Evolutionary conservation across 2,329 filamentous ascomycete species (phyloP).

Genomic region (Monilinia laxa): DNA sequence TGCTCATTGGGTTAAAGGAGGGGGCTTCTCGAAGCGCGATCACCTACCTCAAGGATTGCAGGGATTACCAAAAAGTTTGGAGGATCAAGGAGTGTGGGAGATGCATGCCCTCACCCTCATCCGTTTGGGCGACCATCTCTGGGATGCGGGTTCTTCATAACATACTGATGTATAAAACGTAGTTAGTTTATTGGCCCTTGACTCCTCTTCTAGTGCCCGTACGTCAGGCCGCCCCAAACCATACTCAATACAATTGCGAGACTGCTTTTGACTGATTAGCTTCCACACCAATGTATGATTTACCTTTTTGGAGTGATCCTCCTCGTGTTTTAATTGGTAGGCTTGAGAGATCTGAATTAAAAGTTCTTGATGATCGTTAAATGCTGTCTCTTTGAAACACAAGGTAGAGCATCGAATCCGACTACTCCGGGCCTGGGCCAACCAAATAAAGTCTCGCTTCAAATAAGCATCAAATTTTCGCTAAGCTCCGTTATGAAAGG

Average conservation of each 20-base stretch:
- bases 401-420: slow-evolving; percentile 23
- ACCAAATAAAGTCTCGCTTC: slow-evolving; percentile 21
- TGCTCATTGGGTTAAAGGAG: slow-evolving; percentile 15
- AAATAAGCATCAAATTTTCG: slow-evolving; percentile 24
- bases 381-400: slow-evolving; percentile 31
- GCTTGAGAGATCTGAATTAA: slow-evolving; percentile 26
- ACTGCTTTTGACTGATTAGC: slow-evolving; percentile 7
- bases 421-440: slow-evolving; percentile 23
- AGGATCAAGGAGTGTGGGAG: slow-evolving; percentile 20
- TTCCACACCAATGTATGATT: slow-evolving; percentile 15
- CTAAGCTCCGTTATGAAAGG: slow-evolving; percentile 32
- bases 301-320: slow-evolving; percentile 1
- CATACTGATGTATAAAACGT: slow-evolving; percentile 12
- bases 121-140: slow-evolving; percentile 19
- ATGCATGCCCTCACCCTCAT: slow-evolving; percentile 9
- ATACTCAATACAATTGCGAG: slow-evolving; percentile 16
- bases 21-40: slow-evolving; percentile 20
- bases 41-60: slow-evolving; percentile 19
- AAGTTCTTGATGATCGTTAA: slow-evolving; percentile 20
- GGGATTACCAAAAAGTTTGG: slow-evolving; percentile 15
- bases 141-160: slow-evolving; percentile 19
- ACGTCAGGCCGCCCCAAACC: slow-evolving; percentile 14
- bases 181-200: background rate
- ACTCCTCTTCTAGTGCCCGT: slow-evolving; percentile 8
- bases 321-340: slow-evolving; percentile 20